phyloP scores from a whole-genome alignment of 306 rosid genomes.

The Quercus gilva region DNA sequence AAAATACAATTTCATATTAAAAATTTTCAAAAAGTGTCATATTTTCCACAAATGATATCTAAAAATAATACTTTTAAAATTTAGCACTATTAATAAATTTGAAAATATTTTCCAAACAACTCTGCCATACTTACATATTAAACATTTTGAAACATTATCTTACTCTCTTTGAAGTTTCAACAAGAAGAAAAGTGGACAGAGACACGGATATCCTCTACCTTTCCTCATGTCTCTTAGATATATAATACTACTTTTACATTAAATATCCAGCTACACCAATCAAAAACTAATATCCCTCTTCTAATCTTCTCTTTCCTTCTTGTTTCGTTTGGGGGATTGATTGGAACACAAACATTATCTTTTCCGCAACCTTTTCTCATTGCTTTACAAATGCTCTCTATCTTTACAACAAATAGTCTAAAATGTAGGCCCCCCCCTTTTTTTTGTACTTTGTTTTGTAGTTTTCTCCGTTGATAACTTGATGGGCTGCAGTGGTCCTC shows the following conservation, averaged over 20 bases:
- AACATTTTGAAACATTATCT: neutral
- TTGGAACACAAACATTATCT: slow-evolving; percentile 11
- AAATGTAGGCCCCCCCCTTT: slow-evolving; percentile 10
- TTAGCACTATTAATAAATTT: too few relatives aligned
- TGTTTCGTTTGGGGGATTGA: neutral
- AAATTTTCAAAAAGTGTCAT: too few relatives aligned
- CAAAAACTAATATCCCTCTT: neutral
- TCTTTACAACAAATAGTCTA: slow-evolving; percentile 27
- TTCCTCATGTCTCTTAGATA: neutral
- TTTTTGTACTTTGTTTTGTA: slow-evolving; percentile 2
- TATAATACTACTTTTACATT: slow-evolving; percentile 2
- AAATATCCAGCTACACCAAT: slow-evolving; percentile 3
- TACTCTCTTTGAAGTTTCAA: neutral
- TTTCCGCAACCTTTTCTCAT: slow-evolving; percentile 21
- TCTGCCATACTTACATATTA: neutral
- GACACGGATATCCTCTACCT: slow-evolving; percentile 1
- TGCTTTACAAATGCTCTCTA: slow-evolving; percentile 22
- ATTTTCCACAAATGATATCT: too few relatives aligned
- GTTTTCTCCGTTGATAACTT: neutral
- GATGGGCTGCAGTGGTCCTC: too few relatives aligned
- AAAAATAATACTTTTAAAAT: too few relatives aligned
- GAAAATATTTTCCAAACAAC: neutral
- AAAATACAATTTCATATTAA: too few relatives aligned
- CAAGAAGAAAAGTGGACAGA: neutral
- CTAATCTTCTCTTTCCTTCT: neutral